Evolutionary conservation across 1,139 yeast species (phyloP), one percentile per base, ranked within the genome.

Genomic region (Magnusiomyces paraingens): DNA sequence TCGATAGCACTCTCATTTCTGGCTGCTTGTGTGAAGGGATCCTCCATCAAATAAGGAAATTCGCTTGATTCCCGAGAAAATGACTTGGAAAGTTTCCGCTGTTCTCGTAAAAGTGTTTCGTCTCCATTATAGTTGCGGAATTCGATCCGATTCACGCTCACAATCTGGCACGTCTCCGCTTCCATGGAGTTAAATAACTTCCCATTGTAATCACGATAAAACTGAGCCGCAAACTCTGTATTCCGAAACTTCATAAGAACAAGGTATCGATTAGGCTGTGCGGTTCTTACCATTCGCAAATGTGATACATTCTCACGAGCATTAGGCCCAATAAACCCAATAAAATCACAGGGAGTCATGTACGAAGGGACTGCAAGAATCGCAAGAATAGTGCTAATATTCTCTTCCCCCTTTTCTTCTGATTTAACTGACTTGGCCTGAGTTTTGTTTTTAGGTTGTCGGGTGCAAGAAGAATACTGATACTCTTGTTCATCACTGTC

Each of bases 351-450:
- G 0, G 94, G 88, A 0, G 95, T 84, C 67, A 90, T 83, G 66
- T 90, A 91, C 3, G 89, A 83, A 0, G 98, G 98, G 0, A 90
- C 83, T 0, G 96, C 93, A 32, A 90, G 70, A 22, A 91, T 86
- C 0, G 95, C 82, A 5, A 88, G 79, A 71, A 86, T 62, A 54
- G 49, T 62, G 48, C 41, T n/a, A 17, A 49, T 50, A 40, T 21
- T 43, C 2, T 15, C 11, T 3, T 40, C 32, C 10, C 15, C 45
- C 18, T 52, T 12, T 3, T 38, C 47, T 39, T 35, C 21, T 6
- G 42, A 3, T 36, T 20, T 48, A n/a, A 18, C 5, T n/a, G 12
- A 5, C 17, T 20, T 38, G 8, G 3, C 2, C 29, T 17, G 11
- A 32, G 32, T n/a, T 36, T 38, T 12, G 35, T 15, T 18, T 26